Percentiles rank a stretch among this genome's conserved stretches.
Evolutionary conservation across 23 red algal species (phyloP).

Genomic region (Gracilaria domingensis): DNA sequence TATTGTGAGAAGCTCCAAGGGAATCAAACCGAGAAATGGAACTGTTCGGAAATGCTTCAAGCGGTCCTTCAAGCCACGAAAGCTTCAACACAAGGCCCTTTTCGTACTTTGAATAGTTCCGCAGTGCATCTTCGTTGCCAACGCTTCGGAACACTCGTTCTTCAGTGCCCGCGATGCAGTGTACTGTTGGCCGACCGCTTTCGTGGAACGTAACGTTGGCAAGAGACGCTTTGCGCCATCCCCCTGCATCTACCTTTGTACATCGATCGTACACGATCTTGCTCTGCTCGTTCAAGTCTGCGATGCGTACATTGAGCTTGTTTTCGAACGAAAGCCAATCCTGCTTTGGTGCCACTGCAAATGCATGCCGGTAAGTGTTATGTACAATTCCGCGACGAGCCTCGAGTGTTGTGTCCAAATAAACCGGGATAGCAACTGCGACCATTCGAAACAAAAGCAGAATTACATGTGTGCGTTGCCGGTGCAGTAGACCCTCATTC

Average conservation of each 20-base stretch:
- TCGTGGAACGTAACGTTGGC: background rate
- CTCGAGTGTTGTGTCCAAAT: background rate
- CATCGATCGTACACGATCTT: background rate
- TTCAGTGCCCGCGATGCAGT: background rate
- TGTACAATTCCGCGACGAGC: background rate
- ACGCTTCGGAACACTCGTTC: background rate
- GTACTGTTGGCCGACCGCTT: background rate
- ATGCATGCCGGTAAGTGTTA: background rate
- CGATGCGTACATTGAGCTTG: background rate
- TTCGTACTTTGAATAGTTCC: background rate
- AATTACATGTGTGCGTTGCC: background rate
- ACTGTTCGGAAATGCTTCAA: background rate
- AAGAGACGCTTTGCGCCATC: background rate
- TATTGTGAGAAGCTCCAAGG: background rate
- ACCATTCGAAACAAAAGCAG: background rate
- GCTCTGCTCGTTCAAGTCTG: background rate
- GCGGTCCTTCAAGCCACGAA: background rate
- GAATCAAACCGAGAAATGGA: background rate
- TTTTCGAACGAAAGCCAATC: background rate
- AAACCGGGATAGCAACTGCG: background rate
- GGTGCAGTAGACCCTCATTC: background rate
- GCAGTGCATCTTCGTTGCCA: background rate
- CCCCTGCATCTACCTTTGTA: background rate
- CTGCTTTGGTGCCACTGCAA: background rate
- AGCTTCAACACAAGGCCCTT: background rate